phyloP scores from a whole-genome alignment of 371 early-diverging fungal species.

The Mortierella sp. region DNA sequence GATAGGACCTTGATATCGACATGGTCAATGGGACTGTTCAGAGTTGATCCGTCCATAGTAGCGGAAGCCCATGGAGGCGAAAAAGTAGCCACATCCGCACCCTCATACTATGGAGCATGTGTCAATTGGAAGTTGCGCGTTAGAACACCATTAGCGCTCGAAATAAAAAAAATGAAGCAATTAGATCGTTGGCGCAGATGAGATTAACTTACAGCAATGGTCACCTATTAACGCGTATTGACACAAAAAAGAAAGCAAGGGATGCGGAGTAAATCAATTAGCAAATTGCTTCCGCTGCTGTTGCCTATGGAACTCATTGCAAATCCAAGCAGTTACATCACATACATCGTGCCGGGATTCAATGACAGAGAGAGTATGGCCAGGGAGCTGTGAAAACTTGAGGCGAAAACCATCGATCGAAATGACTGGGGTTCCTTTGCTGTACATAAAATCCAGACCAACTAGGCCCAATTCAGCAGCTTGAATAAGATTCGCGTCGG shows the following conservation, averaged over 20 bases:
- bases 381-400: constrained; percentile 2
- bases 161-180: background rate
- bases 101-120: background rate
- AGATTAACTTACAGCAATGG: background rate
- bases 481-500: background rate
- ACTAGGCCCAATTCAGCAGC: background rate
- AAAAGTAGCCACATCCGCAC: background rate
- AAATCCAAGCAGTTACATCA: background rate
- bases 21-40: background rate
- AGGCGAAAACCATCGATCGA: background rate
- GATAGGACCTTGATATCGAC: background rate
- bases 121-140: background rate
- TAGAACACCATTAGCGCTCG: background rate
- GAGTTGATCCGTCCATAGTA: background rate
- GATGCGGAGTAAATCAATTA: background rate
- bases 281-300: background rate
- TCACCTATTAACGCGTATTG: background rate
- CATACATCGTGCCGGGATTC: background rate
- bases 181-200: no score
- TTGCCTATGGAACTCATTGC: background rate
- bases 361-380: background rate
- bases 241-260: background rate
- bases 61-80: background rate
- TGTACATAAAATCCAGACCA: background rate
- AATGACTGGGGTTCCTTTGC: background rate